Evolutionary conservation across 2,329 filamentous ascomycete species (phyloP), one percentile per base, ranked within the genome.

Genomic region (Rasamsonia emersonii): DNA sequence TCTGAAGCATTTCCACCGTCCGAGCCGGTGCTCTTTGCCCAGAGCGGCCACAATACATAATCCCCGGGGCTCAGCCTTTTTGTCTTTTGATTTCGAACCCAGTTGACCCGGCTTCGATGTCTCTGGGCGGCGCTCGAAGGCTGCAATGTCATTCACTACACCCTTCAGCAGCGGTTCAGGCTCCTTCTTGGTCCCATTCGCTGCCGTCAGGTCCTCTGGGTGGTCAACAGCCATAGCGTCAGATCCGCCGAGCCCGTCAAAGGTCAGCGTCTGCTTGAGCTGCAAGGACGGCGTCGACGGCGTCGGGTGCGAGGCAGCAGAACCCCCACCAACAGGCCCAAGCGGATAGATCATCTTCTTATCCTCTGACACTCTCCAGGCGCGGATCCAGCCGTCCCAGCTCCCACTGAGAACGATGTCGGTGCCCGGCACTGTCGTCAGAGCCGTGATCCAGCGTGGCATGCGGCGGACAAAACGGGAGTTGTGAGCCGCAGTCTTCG

Each of bases 351-450:
- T 73, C 42, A 71, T 77, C 55, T 75, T 76, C 62, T 88, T 91
- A 55, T 95, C 89, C 24, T 84, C 76, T 32, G 78, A 82, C 13
- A 98, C 70, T 39, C 73, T 77, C 91, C 91, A 98, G 4, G 80
- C 80, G 30, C 89, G 72, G 36, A 98, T 71, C 57, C 75, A 78
- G 2, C 91, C 91, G 53, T 93, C 91, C 88, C 89, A 98, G 59
- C 86, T 94, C 18, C 89, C 91, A 43, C 79, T 93, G 30, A 98
- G 68, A 35, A 98, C 76, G 30, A 94, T 67, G 50, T 98, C 86
- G 4, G 86, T 89, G 56, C 88, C 95, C 0, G 91, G 89, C 29
- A 98, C 71, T 1, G 85, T 82, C 29, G 79, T 71, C 25, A 98
- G 67, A 4, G 89, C 88, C 1, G 91, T 98, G 56, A 98, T 91